Conservation (phyloP, 805 yeast genomes). For the Lipomyces orientalis region DNA sequence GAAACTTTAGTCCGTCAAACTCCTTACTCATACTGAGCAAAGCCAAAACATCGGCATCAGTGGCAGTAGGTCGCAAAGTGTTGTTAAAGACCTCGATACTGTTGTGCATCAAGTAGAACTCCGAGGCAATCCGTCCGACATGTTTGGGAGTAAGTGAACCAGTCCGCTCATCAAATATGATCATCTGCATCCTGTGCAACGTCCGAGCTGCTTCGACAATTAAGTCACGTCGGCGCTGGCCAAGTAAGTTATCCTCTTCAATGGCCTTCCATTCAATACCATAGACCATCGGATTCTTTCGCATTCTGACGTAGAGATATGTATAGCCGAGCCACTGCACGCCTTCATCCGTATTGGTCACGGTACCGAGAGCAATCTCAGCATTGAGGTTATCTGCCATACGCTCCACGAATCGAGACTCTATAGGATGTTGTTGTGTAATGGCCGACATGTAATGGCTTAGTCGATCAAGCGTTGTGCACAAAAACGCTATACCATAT, state of each 20-base stretch:
- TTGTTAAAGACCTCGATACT: conserved; percentile 89
- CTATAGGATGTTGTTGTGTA: conserved; percentile 96
- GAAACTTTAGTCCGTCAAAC: conserved; percentile 84
- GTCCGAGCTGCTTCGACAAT: conserved; percentile 79
- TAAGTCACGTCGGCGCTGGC: conserved; percentile 75
- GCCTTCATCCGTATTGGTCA: conserved; percentile 92
- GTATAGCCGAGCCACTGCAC: conserved; percentile 98
- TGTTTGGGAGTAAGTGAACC: conserved; percentile 84
- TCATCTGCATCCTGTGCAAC: conserved; percentile 89
- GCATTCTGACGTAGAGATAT: conserved; percentile 91
- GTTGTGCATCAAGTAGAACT: conserved; percentile 82
- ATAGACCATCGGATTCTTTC: conserved; percentile 88
- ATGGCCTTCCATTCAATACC: conserved; percentile 90
- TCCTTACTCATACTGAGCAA: conserved; percentile 92
- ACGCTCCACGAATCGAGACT: conserved; percentile 76
- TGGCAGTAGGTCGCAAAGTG: conserved; percentile 79
- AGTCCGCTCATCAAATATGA: conserved; percentile 84
- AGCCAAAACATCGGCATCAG: conserved; percentile 89
- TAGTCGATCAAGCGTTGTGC: conserved; percentile 79
- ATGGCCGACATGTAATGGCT: conserved; percentile 88
- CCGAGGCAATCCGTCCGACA: conserved; percentile 92
- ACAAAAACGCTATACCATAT: conserved; percentile 88
- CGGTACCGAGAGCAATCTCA: conserved; percentile 93
- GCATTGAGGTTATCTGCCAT: conserved; percentile 94
- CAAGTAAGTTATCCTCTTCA: conserved; percentile 78